These are phyloP conservation scores for Moesziomyces antarcticus DNA, from an alignment of 1,284 basidiomycete species.

Conservation along the genomic window DNA sequence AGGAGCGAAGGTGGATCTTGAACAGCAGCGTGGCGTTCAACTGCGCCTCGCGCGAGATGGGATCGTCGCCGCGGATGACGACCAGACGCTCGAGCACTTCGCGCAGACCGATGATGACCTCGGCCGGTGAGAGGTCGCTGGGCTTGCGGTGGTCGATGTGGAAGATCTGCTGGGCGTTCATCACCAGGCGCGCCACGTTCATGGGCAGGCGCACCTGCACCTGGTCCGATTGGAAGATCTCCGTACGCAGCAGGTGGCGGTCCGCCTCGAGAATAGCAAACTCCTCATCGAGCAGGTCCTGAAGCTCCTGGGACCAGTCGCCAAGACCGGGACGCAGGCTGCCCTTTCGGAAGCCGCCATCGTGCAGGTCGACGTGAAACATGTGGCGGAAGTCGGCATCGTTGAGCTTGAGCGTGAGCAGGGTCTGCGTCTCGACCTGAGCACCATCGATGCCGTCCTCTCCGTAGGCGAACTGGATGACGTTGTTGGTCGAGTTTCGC, in stretches of 20 bases:
- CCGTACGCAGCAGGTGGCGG: constrained; percentile 79
- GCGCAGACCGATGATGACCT: constrained; percentile 82
- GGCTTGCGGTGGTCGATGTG: constrained; percentile 93
- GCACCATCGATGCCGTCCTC: constrained; percentile 99
- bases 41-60: constrained; percentile 80
- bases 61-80: constrained; percentile 81
- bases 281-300: constrained; percentile 88
- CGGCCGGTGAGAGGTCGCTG: constrained; percentile 87
- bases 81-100: constrained; percentile 56
- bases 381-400: constrained; percentile 86
- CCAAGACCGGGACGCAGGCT: constrained; percentile 94
- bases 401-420: constrained; percentile 87
- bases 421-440: constrained; percentile 92
- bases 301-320: constrained; percentile 84
- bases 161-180: constrained; percentile 97
- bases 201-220: constrained; percentile 74
- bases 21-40: constrained; percentile 90
- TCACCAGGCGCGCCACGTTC: constrained; percentile 91
- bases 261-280: constrained; percentile 81
- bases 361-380: constrained; percentile 88
- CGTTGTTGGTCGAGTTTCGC: constrained; percentile 79
- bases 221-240: constrained; percentile 80
- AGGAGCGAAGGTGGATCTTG: constrained; percentile 74
- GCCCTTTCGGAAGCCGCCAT: constrained; percentile 71
- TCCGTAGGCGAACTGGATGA: constrained; percentile 96